Percentiles rank a stretch among this genome's conserved stretches.
Conservation (phyloP, 169 alveolate genomes). For the Plasmodium coatneyi region DNA sequence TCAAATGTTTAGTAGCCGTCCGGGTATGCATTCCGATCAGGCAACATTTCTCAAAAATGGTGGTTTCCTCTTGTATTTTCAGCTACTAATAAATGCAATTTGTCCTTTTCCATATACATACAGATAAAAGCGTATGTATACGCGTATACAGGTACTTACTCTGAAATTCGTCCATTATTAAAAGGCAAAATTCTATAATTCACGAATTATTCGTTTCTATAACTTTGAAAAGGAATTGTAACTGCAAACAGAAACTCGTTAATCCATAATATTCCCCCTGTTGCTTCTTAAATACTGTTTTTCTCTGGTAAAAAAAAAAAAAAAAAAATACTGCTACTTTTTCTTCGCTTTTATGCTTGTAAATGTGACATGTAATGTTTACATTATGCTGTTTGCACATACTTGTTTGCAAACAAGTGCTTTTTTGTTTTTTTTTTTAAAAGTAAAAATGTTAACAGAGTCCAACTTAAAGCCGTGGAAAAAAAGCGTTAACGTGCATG, state of each 20-base stretch:
- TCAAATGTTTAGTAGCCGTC: not conserved
- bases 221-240: constrained; percentile 8
- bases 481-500: not conserved
- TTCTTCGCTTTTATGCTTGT: not conserved
- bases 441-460: constrained; percentile 15
- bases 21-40: not conserved
- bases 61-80: not conserved
- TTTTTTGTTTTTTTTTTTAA: not conserved
- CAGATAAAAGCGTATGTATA: not conserved
- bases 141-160: constrained; percentile 5
- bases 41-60: not conserved
- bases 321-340: not conserved
- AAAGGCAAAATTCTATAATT: constrained; percentile 1
- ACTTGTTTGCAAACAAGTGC: not conserved
- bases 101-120: not conserved
- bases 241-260: not conserved
- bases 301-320: constrained; percentile 2
- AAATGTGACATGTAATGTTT: not conserved
- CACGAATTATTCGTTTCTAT: constrained; percentile 15
- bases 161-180: constrained; percentile 72
- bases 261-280: constrained; percentile 49
- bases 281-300: not conserved
- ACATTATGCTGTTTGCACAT: not conserved
- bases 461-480: not conserved
- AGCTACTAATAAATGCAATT: not conserved